phyloP scores from a whole-genome alignment of 169 alveolate species.

The Plasmodium vinckei region DNA sequence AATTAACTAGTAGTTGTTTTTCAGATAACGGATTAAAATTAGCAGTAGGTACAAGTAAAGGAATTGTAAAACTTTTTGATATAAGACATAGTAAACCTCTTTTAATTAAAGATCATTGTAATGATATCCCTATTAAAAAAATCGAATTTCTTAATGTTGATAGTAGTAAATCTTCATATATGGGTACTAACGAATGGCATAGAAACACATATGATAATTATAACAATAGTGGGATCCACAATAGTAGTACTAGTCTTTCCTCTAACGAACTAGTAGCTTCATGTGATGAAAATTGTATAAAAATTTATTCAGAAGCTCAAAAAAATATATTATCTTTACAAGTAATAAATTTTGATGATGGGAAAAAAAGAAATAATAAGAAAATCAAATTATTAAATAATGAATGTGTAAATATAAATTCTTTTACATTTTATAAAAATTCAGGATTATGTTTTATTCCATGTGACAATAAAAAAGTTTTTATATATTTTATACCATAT shows the following conservation, averaged over 20 bases:
- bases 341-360: constrained; percentile 71
- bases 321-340: constrained; percentile 76
- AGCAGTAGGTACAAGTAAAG: constrained; percentile 80
- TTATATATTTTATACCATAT: constrained; percentile 93
- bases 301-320: constrained; percentile 74
- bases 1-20: constrained; percentile 68
- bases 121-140: constrained; percentile 78
- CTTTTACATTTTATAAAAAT: constrained; percentile 87
- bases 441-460: constrained; percentile 95
- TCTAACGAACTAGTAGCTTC: constrained; percentile 80
- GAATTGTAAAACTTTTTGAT: constrained; percentile 80
- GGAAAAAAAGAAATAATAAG: constrained; percentile 9
- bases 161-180: constrained; percentile 23
- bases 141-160: constrained; percentile 79
- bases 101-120: constrained; percentile 78
- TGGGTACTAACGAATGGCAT: not conserved
- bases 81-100: constrained; percentile 82
- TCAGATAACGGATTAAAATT: constrained; percentile 82
- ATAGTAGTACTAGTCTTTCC: not conserved
- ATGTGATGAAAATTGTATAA: constrained; percentile 80
- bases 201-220: not conserved
- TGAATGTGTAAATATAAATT: constrained; percentile 69
- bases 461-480: constrained; percentile 94
- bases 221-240: not conserved
- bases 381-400: constrained; percentile 40